Evolutionary conservation across 1,284 basidiomycete species (phyloP).

Genomic region (Pseudozyma sp.): DNA sequence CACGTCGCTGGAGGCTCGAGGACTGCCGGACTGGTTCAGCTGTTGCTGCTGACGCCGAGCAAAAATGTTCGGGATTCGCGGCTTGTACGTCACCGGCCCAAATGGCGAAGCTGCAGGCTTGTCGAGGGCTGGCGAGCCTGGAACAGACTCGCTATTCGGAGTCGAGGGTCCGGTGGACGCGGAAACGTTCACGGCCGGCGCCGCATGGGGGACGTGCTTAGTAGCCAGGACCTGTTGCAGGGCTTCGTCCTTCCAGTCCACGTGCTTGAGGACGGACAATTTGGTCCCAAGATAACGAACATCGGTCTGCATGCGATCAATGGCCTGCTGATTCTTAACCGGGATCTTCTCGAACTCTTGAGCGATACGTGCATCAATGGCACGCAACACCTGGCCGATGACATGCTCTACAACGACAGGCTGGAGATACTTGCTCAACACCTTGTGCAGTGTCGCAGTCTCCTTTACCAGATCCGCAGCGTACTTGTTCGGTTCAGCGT

Average conservation of each 20-base stretch:
- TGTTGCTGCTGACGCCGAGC: slow-evolving; percentile 47
- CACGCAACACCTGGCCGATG: slow-evolving; percentile 54
- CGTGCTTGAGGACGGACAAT: slow-evolving; percentile 51
- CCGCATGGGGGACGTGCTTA: slow-evolving; percentile 24
- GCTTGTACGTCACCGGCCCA: slow-evolving; percentile 43
- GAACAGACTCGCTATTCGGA: slow-evolving; percentile 23
- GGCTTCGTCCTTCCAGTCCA: slow-evolving; percentile 56
- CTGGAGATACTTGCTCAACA: slow-evolving; percentile 86
- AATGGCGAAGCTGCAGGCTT: slow-evolving; percentile 33
- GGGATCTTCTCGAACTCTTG: slow-evolving; percentile 56
- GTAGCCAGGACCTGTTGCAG: slow-evolving; percentile 38
- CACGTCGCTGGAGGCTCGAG: slow-evolving; percentile 32
- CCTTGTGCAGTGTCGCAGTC: slow-evolving; percentile 94
- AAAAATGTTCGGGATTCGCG: slow-evolving; percentile 48
- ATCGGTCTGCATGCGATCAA: slow-evolving; percentile 49
- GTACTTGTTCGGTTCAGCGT: slow-evolving; percentile 76
- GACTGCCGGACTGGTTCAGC: slow-evolving; percentile 28
- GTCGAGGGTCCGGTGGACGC: slow-evolving; percentile 25
- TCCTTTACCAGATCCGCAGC: slow-evolving; percentile 94
- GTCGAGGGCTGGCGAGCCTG: slow-evolving; percentile 35
- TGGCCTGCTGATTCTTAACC: slow-evolving; percentile 38
- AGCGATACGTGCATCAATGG: slow-evolving; percentile 57
- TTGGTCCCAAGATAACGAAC: slow-evolving; percentile 52
- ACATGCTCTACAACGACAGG: slow-evolving; percentile 54
- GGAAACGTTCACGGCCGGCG: slow-evolving; percentile 22